Percentiles rank a stretch among this genome's conserved stretches.
Evolutionary conservation across 192 early-diverging fungal species (phyloP).

Genomic region (Coemansia sp.): DNA sequence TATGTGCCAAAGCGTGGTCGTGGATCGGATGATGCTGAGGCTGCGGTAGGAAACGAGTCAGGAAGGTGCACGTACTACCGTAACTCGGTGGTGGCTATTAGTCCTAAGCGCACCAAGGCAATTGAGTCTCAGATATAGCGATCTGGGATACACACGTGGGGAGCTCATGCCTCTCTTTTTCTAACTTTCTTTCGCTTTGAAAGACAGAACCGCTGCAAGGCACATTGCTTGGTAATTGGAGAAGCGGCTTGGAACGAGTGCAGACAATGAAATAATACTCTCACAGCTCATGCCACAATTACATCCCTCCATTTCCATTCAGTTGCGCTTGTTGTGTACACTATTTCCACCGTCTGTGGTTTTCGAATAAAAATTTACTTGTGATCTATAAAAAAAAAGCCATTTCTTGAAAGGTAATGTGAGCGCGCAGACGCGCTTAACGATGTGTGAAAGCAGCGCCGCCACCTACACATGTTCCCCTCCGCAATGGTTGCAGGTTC

Average conservation of each 20-base stretch:
- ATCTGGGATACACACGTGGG: background rate
- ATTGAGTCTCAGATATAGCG: conserved; percentile 30
- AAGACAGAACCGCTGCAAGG: background rate
- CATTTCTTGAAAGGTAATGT: no score
- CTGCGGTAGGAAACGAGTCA: conserved; percentile 3
- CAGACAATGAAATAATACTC: background rate
- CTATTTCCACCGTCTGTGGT: background rate
- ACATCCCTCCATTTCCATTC: background rate
- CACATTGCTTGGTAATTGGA: background rate
- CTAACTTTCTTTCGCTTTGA: background rate
- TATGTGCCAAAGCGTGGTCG: conserved; percentile 43
- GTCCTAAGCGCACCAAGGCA: conserved; percentile 40
- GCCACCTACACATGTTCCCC: no score
- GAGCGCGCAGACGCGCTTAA: no score
- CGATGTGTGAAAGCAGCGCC: no score
- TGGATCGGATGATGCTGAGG: conserved; percentile 12
- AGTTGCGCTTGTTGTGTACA: background rate
- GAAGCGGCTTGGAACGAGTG: background rate
- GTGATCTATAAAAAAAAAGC: no score
- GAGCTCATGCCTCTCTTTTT: background rate
- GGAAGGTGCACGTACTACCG: conserved; percentile 41
- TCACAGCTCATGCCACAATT: background rate
- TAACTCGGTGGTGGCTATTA: conserved; percentile 28
- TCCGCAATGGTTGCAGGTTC: no score
- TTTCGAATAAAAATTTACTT: no score